Evolutionary conservation across 2,329 filamentous ascomycete genomes (phyloP).

Genomic region (Nectriaceae sp.): DNA sequence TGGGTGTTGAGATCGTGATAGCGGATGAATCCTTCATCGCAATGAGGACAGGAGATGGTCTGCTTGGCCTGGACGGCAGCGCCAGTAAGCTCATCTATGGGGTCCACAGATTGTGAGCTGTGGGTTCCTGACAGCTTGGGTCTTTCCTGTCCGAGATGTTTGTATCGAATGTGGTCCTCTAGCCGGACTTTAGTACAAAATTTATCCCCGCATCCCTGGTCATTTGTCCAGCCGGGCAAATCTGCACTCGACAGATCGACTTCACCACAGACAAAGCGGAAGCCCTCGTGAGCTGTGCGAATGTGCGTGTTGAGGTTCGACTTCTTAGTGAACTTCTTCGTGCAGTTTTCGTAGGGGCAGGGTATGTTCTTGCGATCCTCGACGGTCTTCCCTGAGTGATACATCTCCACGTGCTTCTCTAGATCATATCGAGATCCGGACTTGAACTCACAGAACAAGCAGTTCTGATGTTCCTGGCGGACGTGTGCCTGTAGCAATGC

Average conservation of each 20-base stretch:
- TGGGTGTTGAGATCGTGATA: conserved; percentile 53
- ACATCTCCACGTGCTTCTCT: conserved; percentile 75
- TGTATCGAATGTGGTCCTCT: conserved; percentile 81
- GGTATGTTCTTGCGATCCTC: conserved; percentile 65
- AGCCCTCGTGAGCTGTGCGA: conserved; percentile 73
- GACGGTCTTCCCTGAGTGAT: conserved; percentile 66
- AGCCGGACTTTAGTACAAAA: conserved; percentile 79
- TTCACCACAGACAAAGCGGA: conserved; percentile 77
- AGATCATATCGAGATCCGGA: conserved; percentile 69
- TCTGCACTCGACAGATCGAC: conserved; percentile 60
- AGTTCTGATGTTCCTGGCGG: conserved; percentile 71
- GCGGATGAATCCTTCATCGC: conserved; percentile 49
- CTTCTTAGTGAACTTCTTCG: conserved; percentile 76
- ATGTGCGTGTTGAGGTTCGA: conserved; percentile 84
- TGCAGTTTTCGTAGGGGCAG: conserved; percentile 70
- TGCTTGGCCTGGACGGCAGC: conserved; percentile 42
- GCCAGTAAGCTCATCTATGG: conserved; percentile 48
- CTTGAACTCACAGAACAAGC: conserved; percentile 70
- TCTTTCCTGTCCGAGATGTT: conserved; percentile 68
- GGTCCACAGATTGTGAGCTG: conserved; percentile 21
- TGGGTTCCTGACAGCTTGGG: conserved; percentile 34
- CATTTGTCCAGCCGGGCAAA: conserved; percentile 64
- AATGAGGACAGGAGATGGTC: conserved; percentile 49
- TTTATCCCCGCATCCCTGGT: conserved; percentile 70
- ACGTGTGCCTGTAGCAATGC: conserved; percentile 73